phyloP scores from a whole-genome alignment of 2,329 filamentous ascomycete species.

The Pseudocercospora cruenta region DNA sequence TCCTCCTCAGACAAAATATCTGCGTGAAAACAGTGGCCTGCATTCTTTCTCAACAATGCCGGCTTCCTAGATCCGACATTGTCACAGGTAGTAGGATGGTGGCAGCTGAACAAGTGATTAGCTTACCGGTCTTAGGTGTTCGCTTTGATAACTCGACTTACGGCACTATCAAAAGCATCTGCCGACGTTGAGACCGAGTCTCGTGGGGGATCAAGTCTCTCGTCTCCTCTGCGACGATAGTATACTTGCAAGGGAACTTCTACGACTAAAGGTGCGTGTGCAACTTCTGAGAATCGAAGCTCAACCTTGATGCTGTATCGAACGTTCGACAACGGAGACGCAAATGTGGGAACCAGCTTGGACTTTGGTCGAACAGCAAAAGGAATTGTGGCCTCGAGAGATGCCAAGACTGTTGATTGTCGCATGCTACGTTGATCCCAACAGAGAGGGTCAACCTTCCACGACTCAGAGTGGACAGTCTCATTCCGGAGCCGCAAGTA shows the following conservation, averaged over 20 bases:
- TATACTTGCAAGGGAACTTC: background rate
- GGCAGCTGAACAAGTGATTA: background rate
- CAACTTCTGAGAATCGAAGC: background rate
- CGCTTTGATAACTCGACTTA: background rate
- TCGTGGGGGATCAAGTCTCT: background rate
- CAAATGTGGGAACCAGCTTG: background rate
- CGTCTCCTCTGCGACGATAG: background rate
- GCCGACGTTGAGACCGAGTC: background rate
- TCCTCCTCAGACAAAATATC: too few species aligned
- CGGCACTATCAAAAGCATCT: background rate
- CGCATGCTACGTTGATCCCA: background rate
- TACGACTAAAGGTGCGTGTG: background rate
- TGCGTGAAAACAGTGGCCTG: too few species aligned
- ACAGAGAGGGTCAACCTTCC: background rate
- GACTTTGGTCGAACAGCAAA: background rate
- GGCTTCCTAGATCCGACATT: background rate
- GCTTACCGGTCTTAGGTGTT: background rate
- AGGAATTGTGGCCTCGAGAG: background rate
- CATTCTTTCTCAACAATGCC: background rate
- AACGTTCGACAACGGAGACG: background rate
- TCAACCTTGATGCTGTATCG: background rate
- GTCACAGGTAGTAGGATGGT: background rate
- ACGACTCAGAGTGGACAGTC: background rate
- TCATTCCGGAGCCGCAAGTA: background rate
- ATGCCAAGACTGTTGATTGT: background rate